Base-by-base conservation (phyloP, 441 rosid species). In the Syzygium malaccense region DNA sequence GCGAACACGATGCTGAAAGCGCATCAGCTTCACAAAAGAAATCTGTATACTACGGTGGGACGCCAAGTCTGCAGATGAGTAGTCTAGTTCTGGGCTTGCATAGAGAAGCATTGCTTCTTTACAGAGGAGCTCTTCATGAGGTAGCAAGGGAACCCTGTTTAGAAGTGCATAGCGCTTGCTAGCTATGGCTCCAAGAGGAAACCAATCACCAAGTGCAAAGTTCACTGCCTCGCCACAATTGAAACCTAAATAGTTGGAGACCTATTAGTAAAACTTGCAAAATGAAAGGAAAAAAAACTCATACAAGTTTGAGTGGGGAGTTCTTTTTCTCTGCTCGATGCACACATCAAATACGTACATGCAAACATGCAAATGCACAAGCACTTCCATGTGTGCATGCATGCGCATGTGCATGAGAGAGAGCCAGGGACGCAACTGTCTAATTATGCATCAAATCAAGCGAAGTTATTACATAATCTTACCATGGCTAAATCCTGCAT, bases 161-260 rank as follows among this genome's bases (percentile, higher is more conserved):
- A 98, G 98, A 90, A 93, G 94, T 62, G 98, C 98, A 93, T 98
- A 98, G 15, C 99, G 98, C 90, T 93, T 91, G 91, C 99, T 97
- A 51, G 99, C 98, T 62, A 97, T 92, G 86, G 99, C 97, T 90
- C 99, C 99, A 87, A 96, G 91, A 88, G 97, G 95, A 92, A 98
- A 98, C 99, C 99, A 98, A 90, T 98, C 98, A 87, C 97, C 96
- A 92, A 94, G 95, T 55, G 99, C 99, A 92, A 98, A 98, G 93
- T 98, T 98, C 90, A 98, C 99, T 87, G 99, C 99, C 95, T 98
- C 99, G 7, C 99, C 99, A 89, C 99, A 98, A 91, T 98, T 98
- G 91, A 98, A 98, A 85, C 99, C 99, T 98, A 85, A 83, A 92
- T 28, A 32, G 88, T 86, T 56, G 83, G 7, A 75, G 83, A 23